A percentile compares a stretch with the other conserved stretches of the same genome.
These are phyloP conservation scores for Colletotrichum endophyticum DNA, from an alignment of 2,329 filamentous ascomycete species.

Conservation along the genomic window DNA sequence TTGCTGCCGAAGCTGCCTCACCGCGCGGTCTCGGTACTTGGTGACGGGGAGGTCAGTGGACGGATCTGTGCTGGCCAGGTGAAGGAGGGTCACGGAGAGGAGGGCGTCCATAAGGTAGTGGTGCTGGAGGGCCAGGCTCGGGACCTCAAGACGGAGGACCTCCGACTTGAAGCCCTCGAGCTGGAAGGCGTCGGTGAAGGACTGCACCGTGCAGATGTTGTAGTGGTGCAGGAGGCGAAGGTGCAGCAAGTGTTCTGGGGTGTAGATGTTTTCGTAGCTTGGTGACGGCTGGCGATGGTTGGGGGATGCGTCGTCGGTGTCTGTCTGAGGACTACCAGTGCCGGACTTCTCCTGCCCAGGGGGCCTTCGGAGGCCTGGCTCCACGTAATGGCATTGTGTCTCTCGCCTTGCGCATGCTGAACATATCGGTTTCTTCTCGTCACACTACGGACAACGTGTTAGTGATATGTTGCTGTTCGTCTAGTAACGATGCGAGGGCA, in stretches of 20 bases:
- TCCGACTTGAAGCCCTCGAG: background rate
- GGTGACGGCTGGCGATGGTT: background rate
- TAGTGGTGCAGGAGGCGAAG: background rate
- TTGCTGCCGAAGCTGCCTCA: background rate
- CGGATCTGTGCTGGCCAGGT: background rate
- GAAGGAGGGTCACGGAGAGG: background rate
- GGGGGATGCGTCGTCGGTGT: background rate
- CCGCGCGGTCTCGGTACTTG: background rate
- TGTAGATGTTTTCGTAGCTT: background rate
- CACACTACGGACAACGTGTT: background rate
- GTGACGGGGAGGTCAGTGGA: background rate
- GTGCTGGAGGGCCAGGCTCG: background rate
- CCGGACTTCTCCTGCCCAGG: background rate
- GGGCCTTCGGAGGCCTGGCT: background rate
- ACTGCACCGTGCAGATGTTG: background rate
- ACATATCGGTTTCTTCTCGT: background rate
- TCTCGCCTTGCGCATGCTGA: background rate
- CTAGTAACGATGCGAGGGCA: background rate
- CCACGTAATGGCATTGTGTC: background rate
- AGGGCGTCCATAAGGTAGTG: background rate
- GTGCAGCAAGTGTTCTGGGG: background rate
- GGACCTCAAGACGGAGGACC: background rate
- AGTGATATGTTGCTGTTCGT: background rate
- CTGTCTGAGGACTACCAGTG: background rate
- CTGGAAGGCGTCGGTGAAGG: background rate